Evolutionary conservation across 1,139 yeast species (phyloP), one percentile per base, ranked within the genome.

Genomic region (Eremothecium gossypii): DNA sequence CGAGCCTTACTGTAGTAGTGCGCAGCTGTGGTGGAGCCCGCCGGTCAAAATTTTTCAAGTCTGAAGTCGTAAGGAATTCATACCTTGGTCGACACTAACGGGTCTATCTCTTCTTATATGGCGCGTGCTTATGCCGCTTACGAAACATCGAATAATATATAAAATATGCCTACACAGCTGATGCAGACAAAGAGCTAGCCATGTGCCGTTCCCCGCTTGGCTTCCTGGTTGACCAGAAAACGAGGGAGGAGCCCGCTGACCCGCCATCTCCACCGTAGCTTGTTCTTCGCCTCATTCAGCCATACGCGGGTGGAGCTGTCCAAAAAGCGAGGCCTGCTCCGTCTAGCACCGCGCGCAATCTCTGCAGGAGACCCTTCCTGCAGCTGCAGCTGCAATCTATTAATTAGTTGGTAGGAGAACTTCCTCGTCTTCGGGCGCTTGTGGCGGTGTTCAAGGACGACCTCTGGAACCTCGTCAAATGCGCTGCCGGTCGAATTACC

Each of bases 221-320:
- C 23, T 17, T 17, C 31, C 31, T 12, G 11, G 11, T 29, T 29
- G 13, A 44, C 37, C 29, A 41, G 46, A 36, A 56, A 55, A 20
- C 48, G 51, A 10, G 61, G 60, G 8, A 69, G 35, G 8, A 69
- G 47, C 2, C 75, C 74, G 36, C 59, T 61, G 11, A 66, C 52
- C 42, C 73, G 56, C 74, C 76, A 71, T 47, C 73, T 58, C 73
- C 73, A 69, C 39, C 73, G 60, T 12, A 71, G 53, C 46, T 66
- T 69, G 39, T 48, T 56, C 47, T 57, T 61, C 2, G 69, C 68
- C 29, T 59, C 65, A 41, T 52, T 11, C 41, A 61, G 46, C 68
- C 68, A 62, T 36, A 53, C 48, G 50, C 61, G 45, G 41, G 63
- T 49, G 41, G 47, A 45, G 11, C 50, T 45, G 41, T 54, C 53